Evolutionary conservation across 805 yeast genomes (phyloP), one percentile per base, ranked within the genome.

Genomic region (Teunomyces cretensis): DNA sequence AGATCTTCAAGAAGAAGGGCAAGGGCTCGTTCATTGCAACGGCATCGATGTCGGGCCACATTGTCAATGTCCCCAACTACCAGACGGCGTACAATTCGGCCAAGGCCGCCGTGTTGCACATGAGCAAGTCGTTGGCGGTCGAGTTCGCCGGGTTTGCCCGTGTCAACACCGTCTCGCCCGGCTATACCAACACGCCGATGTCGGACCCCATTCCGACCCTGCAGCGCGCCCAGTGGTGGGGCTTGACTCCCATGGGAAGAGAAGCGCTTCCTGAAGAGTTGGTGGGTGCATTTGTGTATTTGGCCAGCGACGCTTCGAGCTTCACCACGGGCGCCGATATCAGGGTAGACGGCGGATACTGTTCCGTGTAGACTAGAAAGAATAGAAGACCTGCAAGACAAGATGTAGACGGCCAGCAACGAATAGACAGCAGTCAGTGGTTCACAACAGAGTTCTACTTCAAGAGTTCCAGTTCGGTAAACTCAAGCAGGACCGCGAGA

Each of bases 71-170:
- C 33, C 77, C 77, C 5, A 74, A 72, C 52, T 50, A 64, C 47
- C 77, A 72, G 52, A 72, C 75, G 22, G 74, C 76, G 30, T 72
- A 72, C 58, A 72, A 72, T 53, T 75, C 76, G 16, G 75, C 72
- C 47, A 72, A 72, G 58, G 76, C 77, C 32, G 77, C 71, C 3
- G 64, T 67, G 37, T 55, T 68, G 28, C 76, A 71, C 56, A 66
- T 72, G 48, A 65, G 72, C 42, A 67, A 60, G 53, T 70, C 75
- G 4, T 65, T 72, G 51, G 75, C 76, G 9, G 69, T 72, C 26
- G 77, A 72, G 55, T 72, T 76, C 75, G 74, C 68, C 35, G 69
- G 82, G 1, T 72, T 72, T 47, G 73, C 68, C 26, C 58, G 76
- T 53, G 73, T 69, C 42, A 71, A 71, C 59, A 56, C 74, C 26